Conservation (phyloP, 2,329 filamentous ascomycete genomes). For the Fusarium keratoplasticum region DNA sequence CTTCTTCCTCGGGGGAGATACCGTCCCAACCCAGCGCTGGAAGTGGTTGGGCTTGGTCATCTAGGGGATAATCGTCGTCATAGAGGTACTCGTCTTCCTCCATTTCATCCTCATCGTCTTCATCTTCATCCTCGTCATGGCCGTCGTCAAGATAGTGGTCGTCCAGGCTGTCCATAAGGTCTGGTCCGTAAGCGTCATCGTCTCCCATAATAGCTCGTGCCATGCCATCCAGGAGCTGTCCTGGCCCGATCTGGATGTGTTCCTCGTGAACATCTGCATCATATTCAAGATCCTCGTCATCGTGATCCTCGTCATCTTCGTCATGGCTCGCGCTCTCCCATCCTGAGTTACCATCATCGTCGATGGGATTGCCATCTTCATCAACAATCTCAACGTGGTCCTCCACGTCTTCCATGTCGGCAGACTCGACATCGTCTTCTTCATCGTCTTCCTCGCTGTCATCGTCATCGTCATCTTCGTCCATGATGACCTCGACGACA, state of each 20-base stretch:
- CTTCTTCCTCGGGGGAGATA: slow-evolving; percentile 63
- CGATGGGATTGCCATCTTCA: slow-evolving; percentile 69
- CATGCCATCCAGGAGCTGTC: slow-evolving; percentile 62
- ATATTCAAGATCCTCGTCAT: slow-evolving; percentile 65
- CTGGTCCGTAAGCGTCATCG: slow-evolving; percentile 64
- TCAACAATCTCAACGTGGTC: slow-evolving; percentile 70
- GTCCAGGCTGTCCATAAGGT: slow-evolving; percentile 63
- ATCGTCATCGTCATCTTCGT: slow-evolving; percentile 73
- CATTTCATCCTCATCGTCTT: slow-evolving; percentile 77
- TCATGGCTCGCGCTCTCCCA: slow-evolving; percentile 72
- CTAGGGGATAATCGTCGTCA: slow-evolving; percentile 66
- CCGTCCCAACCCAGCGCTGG: slow-evolving; percentile 69
- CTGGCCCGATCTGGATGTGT: slow-evolving; percentile 59
- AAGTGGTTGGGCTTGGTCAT: slow-evolving; percentile 60
- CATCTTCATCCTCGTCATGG: slow-evolving; percentile 69
- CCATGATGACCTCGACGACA: slow-evolving; percentile 83
- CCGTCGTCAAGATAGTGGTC: slow-evolving; percentile 66
- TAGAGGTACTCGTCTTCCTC: slow-evolving; percentile 75
- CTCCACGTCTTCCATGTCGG: slow-evolving; percentile 64
- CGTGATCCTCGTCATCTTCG: slow-evolving; percentile 66
- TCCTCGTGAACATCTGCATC: slow-evolving; percentile 67
- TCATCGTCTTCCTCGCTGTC: slow-evolving; percentile 71
- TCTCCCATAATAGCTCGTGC: slow-evolving; percentile 66
- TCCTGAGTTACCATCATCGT: slow-evolving; percentile 69
- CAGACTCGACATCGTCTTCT: slow-evolving; percentile 56